A percentile compares a stretch with the other conserved stretches of the same genome.
These are phyloP conservation scores for Alternaria brassicicola DNA, from an alignment of 2,329 filamentous ascomycete genomes.

Conservation along the genomic window DNA sequence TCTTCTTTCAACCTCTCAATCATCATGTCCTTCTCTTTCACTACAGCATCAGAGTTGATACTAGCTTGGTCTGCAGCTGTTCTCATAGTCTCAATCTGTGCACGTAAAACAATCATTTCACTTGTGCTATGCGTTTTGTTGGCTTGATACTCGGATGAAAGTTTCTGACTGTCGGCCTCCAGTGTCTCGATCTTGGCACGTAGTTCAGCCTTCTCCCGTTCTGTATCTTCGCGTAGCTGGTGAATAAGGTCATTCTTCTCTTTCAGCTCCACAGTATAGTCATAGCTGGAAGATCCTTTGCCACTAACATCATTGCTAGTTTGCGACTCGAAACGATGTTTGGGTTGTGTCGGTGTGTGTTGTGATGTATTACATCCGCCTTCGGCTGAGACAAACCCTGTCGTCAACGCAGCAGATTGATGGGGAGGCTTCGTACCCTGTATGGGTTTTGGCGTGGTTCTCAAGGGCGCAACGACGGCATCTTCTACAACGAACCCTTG, in stretches of 20 bases:
- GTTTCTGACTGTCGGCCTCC: conserved; percentile 17
- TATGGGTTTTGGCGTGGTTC: conserved; percentile 25
- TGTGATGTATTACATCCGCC: conserved; percentile 16
- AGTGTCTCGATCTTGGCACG: conserved; percentile 14
- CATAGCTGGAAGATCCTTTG: neutral
- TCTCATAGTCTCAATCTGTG: conserved; percentile 30
- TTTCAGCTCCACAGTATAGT: conserved; percentile 34
- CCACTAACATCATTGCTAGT: neutral
- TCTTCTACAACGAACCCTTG: conserved; percentile 33
- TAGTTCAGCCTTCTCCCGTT: conserved; percentile 23
- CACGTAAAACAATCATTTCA: conserved; percentile 24
- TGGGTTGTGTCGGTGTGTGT: conserved; percentile 21
- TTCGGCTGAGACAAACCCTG: conserved; percentile 19
- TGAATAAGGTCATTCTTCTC: conserved; percentile 39
- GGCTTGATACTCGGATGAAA: conserved; percentile 26
- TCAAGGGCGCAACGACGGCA: conserved; percentile 22
- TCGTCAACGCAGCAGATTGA: conserved; percentile 16
- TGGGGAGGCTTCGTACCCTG: conserved; percentile 16
- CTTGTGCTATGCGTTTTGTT: conserved; percentile 24
- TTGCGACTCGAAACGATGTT: neutral
- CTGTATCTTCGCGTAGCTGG: conserved; percentile 27
- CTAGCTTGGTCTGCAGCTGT: conserved; percentile 28
- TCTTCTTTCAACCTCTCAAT: conserved; percentile 45
- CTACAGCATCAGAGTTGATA: conserved; percentile 26
- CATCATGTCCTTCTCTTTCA: conserved; percentile 36